Percentiles rank a stretch among this genome's conserved stretches.
Evolutionary conservation across 148 eudicot genomes (phyloP).

Genomic region (Polygonum aviculare): DNA sequence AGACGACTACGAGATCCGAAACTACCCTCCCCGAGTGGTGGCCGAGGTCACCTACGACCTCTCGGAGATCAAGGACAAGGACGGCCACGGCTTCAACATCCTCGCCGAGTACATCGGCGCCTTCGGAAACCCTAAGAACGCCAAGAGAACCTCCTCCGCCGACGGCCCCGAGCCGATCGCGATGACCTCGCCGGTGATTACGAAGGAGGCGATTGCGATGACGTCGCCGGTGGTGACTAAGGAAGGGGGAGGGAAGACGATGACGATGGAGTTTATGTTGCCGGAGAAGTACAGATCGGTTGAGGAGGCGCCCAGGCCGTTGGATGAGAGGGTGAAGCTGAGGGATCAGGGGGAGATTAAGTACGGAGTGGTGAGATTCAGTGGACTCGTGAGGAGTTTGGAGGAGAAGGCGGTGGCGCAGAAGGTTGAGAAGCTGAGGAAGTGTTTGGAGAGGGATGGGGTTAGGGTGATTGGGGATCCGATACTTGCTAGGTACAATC

Average conservation of each 20-base stretch:
- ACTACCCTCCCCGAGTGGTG: conserved; percentile 39
- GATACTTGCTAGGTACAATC: conserved; percentile 70
- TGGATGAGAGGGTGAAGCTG: conserved; percentile 78
- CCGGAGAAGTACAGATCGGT: conserved; percentile 47
- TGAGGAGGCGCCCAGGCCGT: conserved; percentile 69
- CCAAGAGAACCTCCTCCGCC: conserved; percentile 33
- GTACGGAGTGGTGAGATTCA: conserved; percentile 63
- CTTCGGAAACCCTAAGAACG: conserved; percentile 54
- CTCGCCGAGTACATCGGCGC: conserved; percentile 77
- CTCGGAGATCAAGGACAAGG: conserved; percentile 45
- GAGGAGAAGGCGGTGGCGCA: conserved; percentile 41
- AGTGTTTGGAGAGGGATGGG: conserved; percentile 60
- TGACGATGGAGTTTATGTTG: conserved; percentile 60
- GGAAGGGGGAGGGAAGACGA: conserved; percentile 10
- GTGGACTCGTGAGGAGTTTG: conserved; percentile 46
- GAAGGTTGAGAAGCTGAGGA: conserved; percentile 48
- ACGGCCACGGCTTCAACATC: conserved; percentile 50
- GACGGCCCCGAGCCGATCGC: conserved; percentile 31
- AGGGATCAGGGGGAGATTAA: conserved; percentile 62
- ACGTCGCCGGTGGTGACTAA: conserved; percentile 43
- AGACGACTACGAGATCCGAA: conserved; percentile 59
- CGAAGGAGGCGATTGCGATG: conserved; percentile 36
- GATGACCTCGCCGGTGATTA: conserved; percentile 37
- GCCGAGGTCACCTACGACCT: conserved; percentile 68
- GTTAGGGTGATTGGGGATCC: conserved; percentile 37